Conservation (phyloP, 805 yeast genomes). For the Candida odintsovae region DNA sequence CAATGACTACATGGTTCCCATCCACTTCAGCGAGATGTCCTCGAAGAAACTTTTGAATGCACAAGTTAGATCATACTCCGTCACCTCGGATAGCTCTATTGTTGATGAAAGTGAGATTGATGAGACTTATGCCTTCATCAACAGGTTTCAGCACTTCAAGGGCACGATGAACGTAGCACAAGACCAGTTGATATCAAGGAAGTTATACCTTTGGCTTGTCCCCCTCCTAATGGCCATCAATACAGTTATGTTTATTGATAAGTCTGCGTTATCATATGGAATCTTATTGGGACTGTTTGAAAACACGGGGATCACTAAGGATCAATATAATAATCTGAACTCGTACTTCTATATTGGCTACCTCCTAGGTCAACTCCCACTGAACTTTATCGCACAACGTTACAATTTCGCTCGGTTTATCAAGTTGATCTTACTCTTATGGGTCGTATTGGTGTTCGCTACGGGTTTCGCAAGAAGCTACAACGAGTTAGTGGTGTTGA, state of each 20-base stretch:
- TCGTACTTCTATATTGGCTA: slow-evolving; percentile 4
- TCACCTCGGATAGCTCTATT: background rate
- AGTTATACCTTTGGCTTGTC: background rate
- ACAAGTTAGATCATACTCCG: background rate
- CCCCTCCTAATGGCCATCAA: background rate
- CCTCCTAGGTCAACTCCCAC: background rate
- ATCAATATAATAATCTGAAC: slow-evolving; percentile 1
- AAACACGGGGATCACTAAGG: background rate
- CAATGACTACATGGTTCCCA: too few species aligned
- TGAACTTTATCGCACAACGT: background rate
- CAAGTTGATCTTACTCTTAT: slow-evolving; percentile 30
- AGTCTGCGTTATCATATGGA: background rate
- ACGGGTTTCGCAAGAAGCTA: slow-evolving; percentile 39
- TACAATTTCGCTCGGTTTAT: slow-evolving; percentile 27
- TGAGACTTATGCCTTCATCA: background rate
- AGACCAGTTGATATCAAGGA: background rate
- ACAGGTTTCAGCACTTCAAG: background rate
- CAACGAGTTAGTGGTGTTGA: slow-evolving; percentile 39
- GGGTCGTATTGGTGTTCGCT: slow-evolving; percentile 42
- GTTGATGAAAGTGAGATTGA: background rate
- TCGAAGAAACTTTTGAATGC: background rate
- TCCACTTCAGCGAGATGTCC: background rate
- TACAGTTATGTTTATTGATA: slow-evolving; percentile 1
- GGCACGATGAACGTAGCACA: background rate
- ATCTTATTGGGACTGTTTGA: slow-evolving; percentile 1